Conservation (phyloP, 129 eudicot genomes). For the Tanacetum coccineum region DNA sequence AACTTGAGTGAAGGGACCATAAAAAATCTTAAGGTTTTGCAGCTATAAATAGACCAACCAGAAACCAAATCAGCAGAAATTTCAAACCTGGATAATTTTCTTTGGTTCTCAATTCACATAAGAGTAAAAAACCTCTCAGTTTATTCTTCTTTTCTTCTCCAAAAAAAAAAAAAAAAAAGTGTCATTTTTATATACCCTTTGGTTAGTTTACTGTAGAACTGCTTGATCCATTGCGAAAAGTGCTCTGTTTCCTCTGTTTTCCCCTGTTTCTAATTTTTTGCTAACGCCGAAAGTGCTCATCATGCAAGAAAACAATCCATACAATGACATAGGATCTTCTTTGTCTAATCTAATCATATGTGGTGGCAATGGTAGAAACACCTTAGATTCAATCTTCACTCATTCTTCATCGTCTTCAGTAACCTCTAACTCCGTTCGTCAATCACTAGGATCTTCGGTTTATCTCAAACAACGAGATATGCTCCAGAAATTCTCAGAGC, state of each 20-base stretch:
- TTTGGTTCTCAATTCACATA: conserved; percentile 30
- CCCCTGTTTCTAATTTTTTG: conserved; percentile 19
- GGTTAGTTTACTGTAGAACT: conserved; percentile 10
- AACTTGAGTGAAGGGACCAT: neutral
- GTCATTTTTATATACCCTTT: conserved; percentile 1
- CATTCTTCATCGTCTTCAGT: conserved; percentile 36
- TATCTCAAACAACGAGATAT: conserved; percentile 76
- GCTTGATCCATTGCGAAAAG: conserved; percentile 12
- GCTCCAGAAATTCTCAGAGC: conserved; percentile 52
- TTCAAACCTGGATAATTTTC: conserved; percentile 17
- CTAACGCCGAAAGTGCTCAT: conserved; percentile 23
- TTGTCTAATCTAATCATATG: conserved; percentile 65
- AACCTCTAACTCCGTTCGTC: conserved; percentile 23
- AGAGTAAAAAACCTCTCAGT: conserved; percentile 16
- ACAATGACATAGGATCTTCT: conserved; percentile 44
- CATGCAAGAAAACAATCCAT: conserved; percentile 39
- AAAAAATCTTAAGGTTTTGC: conserved; percentile 22
- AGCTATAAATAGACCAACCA: conserved; percentile 49
- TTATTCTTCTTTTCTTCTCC: conserved; percentile 14
- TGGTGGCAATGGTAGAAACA: conserved; percentile 48
- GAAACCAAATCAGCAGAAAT: conserved; percentile 27
- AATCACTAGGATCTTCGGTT: conserved; percentile 73
- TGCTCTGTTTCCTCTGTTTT: conserved; percentile 47
- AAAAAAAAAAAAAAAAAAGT: neutral
- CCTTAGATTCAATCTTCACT: conserved; percentile 80